These are phyloP conservation scores for Turnera subulata DNA, from an alignment of 345 rosid species.

Conservation along the genomic window DNA sequence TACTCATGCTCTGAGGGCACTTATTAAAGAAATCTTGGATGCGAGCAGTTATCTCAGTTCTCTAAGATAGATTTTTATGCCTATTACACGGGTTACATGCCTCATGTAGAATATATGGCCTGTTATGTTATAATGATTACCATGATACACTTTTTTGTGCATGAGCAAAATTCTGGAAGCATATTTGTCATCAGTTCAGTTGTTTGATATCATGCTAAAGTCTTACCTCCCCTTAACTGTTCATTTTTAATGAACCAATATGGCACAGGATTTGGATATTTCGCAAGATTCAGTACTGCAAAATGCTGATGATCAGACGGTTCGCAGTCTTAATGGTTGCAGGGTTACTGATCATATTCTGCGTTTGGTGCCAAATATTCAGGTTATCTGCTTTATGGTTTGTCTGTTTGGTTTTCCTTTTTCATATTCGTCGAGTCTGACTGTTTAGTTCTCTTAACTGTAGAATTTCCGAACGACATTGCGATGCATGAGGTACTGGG, in stretches of 20 bases:
- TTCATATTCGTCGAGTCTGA: not conserved
- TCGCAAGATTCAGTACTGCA: constrained; percentile 89
- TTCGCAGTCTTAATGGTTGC: constrained; percentile 98
- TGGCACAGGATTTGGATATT: constrained; percentile 81
- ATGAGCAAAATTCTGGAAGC: too few species aligned
- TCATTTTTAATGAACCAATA: constrained; percentile 7
- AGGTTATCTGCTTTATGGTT: constrained; percentile 39
- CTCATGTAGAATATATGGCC: not conserved
- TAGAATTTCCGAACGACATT: constrained; percentile 90
- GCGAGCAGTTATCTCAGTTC: too few species aligned
- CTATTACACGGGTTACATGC: too few species aligned
- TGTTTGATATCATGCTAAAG: not conserved
- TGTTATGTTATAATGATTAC: not conserved
- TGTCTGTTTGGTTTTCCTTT: constrained; percentile 2
- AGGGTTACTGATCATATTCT: constrained; percentile 98
- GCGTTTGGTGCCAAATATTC: constrained; percentile 92
- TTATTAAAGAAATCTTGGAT: too few species aligned
- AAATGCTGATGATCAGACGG: constrained; percentile 91
- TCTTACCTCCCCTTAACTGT: not conserved
- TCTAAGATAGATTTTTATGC: too few species aligned
- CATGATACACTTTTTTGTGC: too few species aligned
- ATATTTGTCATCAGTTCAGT: not conserved
- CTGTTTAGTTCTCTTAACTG: constrained; percentile 23
- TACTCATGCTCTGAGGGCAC: too few species aligned
- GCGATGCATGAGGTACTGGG: constrained; percentile 96